A percentile compares a stretch with the other conserved stretches of the same genome.
Conservation (phyloP, 2,329 filamentous ascomycete species). For the Colletotrichum sp. region DNA sequence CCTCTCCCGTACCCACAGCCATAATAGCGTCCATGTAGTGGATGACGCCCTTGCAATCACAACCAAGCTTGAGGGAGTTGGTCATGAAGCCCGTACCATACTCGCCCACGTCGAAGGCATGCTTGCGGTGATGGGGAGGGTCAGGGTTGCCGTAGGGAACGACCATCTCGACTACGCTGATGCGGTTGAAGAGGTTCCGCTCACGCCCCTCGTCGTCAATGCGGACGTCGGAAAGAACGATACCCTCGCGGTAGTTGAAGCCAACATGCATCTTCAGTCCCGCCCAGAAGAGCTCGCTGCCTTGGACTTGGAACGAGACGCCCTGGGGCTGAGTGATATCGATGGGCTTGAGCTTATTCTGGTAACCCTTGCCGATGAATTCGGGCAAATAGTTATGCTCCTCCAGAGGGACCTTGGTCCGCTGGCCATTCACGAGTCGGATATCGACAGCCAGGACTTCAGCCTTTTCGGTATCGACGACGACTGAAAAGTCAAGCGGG, state of each 20-base stretch:
- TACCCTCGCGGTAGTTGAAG: conserved; percentile 58
- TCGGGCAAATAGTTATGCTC: conserved; percentile 41
- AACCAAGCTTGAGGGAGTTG: conserved; percentile 66
- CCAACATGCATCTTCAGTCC: conserved; percentile 58
- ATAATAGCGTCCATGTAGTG: conserved; percentile 60
- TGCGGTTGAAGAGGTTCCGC: background rate
- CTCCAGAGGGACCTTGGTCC: conserved; percentile 51
- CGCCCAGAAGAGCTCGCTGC: conserved; percentile 56
- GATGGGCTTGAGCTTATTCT: conserved; percentile 68
- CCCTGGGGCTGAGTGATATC: conserved; percentile 74
- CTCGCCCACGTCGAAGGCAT: background rate
- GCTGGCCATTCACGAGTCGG: conserved; percentile 21
- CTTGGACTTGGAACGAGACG: conserved; percentile 65
- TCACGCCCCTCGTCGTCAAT: conserved; percentile 35
- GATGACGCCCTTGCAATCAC: conserved; percentile 76
- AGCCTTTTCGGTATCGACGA: conserved; percentile 51
- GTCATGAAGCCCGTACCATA: conserved; percentile 48
- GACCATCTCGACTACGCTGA: conserved; percentile 7
- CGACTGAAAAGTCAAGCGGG: conserved; percentile 47
- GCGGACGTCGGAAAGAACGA: conserved; percentile 57
- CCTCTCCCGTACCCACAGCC: conserved; percentile 71
- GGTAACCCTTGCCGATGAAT: conserved; percentile 55
- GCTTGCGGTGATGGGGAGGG: background rate
- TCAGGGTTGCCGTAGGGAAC: background rate
- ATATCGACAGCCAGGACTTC: conserved; percentile 52